Conservation (phyloP, 2,329 filamentous ascomycete genomes). For the Fusarium poae region DNA sequence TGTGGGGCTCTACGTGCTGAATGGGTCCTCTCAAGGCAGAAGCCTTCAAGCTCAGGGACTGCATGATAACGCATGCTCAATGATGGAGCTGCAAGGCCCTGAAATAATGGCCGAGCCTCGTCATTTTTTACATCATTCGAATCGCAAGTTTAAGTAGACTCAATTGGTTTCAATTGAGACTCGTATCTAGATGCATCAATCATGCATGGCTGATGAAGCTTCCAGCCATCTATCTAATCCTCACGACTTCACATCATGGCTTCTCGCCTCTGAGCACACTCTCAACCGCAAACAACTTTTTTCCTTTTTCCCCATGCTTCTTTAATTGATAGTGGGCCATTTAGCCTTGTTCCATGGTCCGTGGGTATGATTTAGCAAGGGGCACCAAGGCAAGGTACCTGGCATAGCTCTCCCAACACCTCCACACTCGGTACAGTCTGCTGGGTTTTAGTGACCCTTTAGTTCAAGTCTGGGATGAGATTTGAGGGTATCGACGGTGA, state of each 20-base stretch:
- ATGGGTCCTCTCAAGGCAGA: conserved; percentile 47
- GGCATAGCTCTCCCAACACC: conserved; percentile 35
- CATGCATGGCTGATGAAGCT: conserved; percentile 10
- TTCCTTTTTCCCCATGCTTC: conserved; percentile 38
- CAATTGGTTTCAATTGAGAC: conserved; percentile 45
- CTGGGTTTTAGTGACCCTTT: conserved; percentile 40
- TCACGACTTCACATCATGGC: conserved; percentile 41
- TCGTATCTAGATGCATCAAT: neutral
- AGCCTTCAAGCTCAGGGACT: conserved; percentile 42
- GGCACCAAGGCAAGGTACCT: conserved; percentile 46
- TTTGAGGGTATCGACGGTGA: conserved; percentile 29
- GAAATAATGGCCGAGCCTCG: conserved; percentile 28
- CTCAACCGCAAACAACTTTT: conserved; percentile 38
- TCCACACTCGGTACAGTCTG: conserved; percentile 43
- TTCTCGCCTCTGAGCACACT: conserved; percentile 39
- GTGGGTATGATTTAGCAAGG: conserved; percentile 37
- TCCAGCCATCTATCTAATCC: conserved; percentile 42
- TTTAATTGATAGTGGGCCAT: conserved; percentile 38
- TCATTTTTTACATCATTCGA: conserved; percentile 33
- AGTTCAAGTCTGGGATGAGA: conserved; percentile 34
- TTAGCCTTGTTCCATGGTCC: conserved; percentile 29
- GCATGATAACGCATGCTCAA: conserved; percentile 46
- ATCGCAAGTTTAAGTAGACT: conserved; percentile 17
- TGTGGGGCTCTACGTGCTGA: conserved; percentile 23
- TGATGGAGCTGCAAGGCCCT: conserved; percentile 45